Evolutionary conservation across 108 stramenopile genomes (phyloP), one percentile per base, ranked within the genome.

Genomic region (Schizochytrium sp.): DNA sequence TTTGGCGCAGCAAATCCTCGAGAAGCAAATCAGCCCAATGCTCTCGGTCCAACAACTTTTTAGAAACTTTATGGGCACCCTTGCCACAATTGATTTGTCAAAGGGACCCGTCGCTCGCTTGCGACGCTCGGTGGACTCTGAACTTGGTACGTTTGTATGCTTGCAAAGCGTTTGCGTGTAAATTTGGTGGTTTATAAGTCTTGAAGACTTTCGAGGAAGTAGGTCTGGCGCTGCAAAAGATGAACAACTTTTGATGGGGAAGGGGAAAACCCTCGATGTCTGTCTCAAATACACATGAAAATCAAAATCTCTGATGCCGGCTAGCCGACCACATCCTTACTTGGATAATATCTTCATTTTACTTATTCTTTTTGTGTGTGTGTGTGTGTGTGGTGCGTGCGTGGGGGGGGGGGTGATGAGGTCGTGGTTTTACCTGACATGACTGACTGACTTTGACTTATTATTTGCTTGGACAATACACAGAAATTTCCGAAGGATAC

Each of bases 211-310:
- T 28, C 28, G 28, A 28, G 28, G 28, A 28, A 28, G 28, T 28
- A 28, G 28, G 28, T 28, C 28, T 28, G 28, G 28, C 28, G 28
- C 28, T 28, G 28, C 28, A 28, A 28, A 28, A 28, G 28, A 28
- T 28, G 28, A 28, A 28, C 28, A 28, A 38, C 28, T 69, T 69
- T 69, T 69, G 64, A 69, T 69, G 42, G 64, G 64, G 64, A 69
- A 69, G 64, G 12, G 12, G 64, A n/a, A 60, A 44, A 8, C 42
- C 64, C 12, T 44, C 64, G 12, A 38, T 69, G 64, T 69, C 64
- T 69, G 64, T 69, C 28, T 28, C 64, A 69, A 69, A 58, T 58
- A 58, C 64, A 69, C 64, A 69, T 69, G 64, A 69, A 69, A 69
- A 69, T 69, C 64, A 69, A 69, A 69, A 69, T 69, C 64, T 69